Evolutionary conservation across 805 yeast genomes (phyloP).

Genomic region (Metschnikowia amazonensis): DNA sequence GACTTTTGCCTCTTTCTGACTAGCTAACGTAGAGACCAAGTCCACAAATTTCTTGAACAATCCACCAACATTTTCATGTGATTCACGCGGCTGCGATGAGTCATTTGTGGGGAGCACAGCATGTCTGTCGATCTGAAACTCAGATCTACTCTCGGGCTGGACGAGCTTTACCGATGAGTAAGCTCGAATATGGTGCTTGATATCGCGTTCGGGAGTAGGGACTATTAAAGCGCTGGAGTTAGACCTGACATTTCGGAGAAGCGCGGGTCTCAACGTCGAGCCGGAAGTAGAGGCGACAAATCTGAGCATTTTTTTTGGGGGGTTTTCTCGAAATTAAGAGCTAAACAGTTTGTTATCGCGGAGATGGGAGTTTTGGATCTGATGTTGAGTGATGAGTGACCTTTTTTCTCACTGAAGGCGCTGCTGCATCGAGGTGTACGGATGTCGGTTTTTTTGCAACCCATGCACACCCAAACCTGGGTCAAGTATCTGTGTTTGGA

Average conservation of each 20-base stretch:
- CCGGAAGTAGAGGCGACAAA: constrained; percentile 36
- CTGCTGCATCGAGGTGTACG: constrained; percentile 1
- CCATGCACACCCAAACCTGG: neutral
- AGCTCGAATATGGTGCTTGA: constrained; percentile 12
- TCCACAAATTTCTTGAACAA: constrained; percentile 22
- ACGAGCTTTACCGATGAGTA: constrained; percentile 7
- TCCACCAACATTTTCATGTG: neutral
- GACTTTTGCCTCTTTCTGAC: constrained; percentile 15
- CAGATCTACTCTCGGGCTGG: neutral
- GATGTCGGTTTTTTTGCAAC: neutral
- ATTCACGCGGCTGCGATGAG: neutral
- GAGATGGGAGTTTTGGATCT: neutral
- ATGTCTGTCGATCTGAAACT: neutral
- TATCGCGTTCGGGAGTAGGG: constrained; percentile 11
- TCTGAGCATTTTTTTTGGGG: constrained; percentile 30
- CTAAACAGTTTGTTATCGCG: neutral
- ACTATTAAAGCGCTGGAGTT: constrained; percentile 17
- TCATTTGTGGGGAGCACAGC: neutral
- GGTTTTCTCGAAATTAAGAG: neutral
- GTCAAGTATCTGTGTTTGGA: neutral
- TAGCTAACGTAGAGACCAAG: constrained; percentile 17
- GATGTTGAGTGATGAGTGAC: neutral
- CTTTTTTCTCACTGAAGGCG: constrained; percentile 5
- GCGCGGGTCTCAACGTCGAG: constrained; percentile 33
- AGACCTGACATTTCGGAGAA: constrained; percentile 35